Evolutionary conservation across 1,284 basidiomycete species (phyloP), one percentile per base, ranked within the genome.

Genomic region (Sporisorium scitamineum): DNA sequence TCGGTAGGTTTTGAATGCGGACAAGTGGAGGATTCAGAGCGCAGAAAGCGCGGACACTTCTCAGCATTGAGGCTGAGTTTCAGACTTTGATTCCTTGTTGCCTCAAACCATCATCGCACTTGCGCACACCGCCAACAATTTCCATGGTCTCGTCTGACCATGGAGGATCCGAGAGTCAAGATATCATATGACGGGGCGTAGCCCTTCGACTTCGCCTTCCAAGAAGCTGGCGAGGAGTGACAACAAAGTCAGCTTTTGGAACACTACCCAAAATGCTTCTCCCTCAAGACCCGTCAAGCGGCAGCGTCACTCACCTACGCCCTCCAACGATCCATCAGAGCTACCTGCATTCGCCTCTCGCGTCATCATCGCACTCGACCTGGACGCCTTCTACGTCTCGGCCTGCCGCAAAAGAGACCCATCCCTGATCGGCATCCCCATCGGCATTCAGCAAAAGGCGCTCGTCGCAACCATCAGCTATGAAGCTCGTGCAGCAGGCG

Each of bases 361-460:
- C 1, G 57, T 72, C n/a, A 76, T 79, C 56, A 69, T 79, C 32
- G 68, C 70, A 2, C 63, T 80, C 32, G 79, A 81, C 34, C 55
- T 81, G 16, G 79, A 81, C 34, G 75, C 74, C 2, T 79, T 80
- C 80, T 85, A 86, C 57, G 85, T 84, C 34, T 81, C 83, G n/a
- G 84, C 84, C 16, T 84, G 85, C 27, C 78, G 86, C 11, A 75
- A 84, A 10, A 76, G 80, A 27, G 78, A 87, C 53, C 86, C 86
- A 0, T 51, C 73, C 3, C 81, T 87, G 9, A 45, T 76, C 5
- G 84, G 85, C 20, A 78, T 81, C 29, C 85, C 86, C 4, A 79
- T 87, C 24, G 86, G 86, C 1, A 84, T 87, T 54, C 81, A 85
- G 64, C 86, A 87, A 57, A 87, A 87, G 78, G 78, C 75, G 4